These are phyloP conservation scores for Microbotryum saponariae DNA, from an alignment of 1,284 basidiomycete species.

Conservation along the genomic window DNA sequence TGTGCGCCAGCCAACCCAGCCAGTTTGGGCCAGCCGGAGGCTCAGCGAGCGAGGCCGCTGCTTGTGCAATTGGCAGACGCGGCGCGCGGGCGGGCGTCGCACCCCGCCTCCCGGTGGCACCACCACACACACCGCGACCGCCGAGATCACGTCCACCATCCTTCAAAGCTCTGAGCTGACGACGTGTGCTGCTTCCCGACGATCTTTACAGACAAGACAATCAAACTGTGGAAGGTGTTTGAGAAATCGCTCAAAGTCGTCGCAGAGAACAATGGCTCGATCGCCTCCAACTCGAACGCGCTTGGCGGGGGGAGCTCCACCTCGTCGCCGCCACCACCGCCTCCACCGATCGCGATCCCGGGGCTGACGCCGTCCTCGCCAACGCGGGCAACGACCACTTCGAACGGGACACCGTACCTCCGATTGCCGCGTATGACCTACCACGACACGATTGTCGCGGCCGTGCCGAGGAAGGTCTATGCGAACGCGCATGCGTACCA, in stretches of 20 bases:
- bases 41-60: no score
- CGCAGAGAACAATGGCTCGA: constrained; percentile 72
- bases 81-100: no score
- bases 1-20: no score
- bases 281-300: constrained; percentile 19
- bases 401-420: constrained; percentile 47
- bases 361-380: constrained; percentile 24
- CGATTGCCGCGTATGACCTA: constrained; percentile 80
- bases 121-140: no score
- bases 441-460: constrained; percentile 97
- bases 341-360: constrained; percentile 4
- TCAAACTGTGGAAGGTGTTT: constrained; percentile 99
- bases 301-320: constrained; percentile 19
- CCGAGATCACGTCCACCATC: not conserved
- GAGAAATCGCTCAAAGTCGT: constrained; percentile 96
- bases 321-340: constrained; percentile 16
- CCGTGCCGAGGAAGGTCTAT: constrained; percentile 96
- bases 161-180: not conserved
- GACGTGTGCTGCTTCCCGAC: not conserved
- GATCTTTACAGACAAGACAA: constrained; percentile 81
- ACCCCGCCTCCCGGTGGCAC: no score
- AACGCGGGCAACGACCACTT: constrained; percentile 18
- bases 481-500: constrained; percentile 99
- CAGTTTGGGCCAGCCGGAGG: no score
- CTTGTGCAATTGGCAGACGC: no score